Evolutionary conservation across 2,329 filamentous ascomycete species (phyloP), one percentile per base, ranked within the genome.

Genomic region (Exophiala alcalophila): DNA sequence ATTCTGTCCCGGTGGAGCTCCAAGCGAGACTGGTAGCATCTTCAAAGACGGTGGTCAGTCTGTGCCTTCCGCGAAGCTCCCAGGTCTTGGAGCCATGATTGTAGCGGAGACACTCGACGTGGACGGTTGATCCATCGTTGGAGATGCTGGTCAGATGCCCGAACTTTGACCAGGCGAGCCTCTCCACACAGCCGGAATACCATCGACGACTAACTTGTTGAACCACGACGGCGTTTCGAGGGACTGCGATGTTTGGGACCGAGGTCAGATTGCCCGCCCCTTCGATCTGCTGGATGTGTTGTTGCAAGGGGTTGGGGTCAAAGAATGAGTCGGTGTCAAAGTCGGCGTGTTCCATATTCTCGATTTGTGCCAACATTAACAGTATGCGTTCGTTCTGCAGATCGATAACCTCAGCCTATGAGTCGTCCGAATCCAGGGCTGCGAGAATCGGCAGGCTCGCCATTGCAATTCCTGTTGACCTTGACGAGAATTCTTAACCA

Each of bases 1-100:
- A 73, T 55, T 97, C 92, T 2, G 83, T 81, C 24, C 80, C 84
- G 4, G 77, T 74, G 10, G 82, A 80, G 35, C 85, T 86, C 88
- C 90, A 97, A 38, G 80, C 82, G 7, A 98, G 66, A 64, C 96
- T 90, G 12, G 85, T 80, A 24, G 48, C 44, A 28, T 55, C 43
- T 15, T 53, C 48, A 14, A 53, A 52, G 7, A 48, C 31, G 12
- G 50, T 48, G n/a, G 47, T 32, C 15, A 53, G 34, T 11, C 41
- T 26, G 26, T 47, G 42, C 28, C 48, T 49, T 9, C 39, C 36
- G 15, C 39, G 34, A 6, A 47, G 38, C 8, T 27, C 28, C 50
- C 52, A 57, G 11, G 43, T 35, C 11, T 40, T 40, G 18, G 43
- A 44, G 8, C 33, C 30, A 11, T 37, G 27, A 32, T 53, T 36